phyloP scores from a whole-genome alignment of 192 early-diverging fungal genomes.

The Coemansia sp. region DNA sequence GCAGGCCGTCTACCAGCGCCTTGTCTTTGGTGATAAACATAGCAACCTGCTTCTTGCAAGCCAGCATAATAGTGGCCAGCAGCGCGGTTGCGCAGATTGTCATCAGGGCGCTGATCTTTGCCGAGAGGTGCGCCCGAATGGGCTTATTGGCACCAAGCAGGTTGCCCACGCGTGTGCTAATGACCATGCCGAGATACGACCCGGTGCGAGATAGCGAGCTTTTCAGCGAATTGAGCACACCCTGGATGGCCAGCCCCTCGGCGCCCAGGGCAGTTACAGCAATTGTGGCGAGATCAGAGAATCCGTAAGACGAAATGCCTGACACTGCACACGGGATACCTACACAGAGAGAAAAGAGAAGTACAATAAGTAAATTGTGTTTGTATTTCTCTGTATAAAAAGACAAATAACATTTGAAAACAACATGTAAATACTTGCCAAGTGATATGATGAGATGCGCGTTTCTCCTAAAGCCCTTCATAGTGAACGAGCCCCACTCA shows the following conservation, averaged over 20 bases:
- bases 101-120: constrained; percentile 53
- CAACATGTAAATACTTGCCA: constrained; percentile 23
- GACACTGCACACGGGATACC: constrained; percentile 44
- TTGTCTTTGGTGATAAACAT: constrained; percentile 50
- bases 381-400: too few relatives aligned
- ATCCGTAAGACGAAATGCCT: constrained; percentile 45
- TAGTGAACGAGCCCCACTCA: constrained; percentile 38
- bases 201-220: constrained; percentile 72
- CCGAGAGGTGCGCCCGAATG: constrained; percentile 13
- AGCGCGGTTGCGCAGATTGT: constrained; percentile 28
- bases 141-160: constrained; percentile 61
- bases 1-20: constrained; percentile 12
- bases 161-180: constrained; percentile 78
- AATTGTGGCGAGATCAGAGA: constrained; percentile 68
- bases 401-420: too few relatives aligned
- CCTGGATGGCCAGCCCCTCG: constrained; percentile 76
- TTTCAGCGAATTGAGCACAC: constrained; percentile 70
- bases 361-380: too few relatives aligned
- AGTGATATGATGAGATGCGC: constrained; percentile 22
- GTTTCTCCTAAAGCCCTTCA: constrained; percentile 23
- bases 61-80: constrained; percentile 52
- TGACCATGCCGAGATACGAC: constrained; percentile 66
- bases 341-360: constrained; percentile 1
- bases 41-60: constrained; percentile 52
- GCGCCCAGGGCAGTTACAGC: constrained; percentile 76